These are phyloP conservation scores for Paracorniculantispora psalliotae DNA, from an alignment of 2,329 filamentous ascomycete species.

Conservation along the genomic window DNA sequence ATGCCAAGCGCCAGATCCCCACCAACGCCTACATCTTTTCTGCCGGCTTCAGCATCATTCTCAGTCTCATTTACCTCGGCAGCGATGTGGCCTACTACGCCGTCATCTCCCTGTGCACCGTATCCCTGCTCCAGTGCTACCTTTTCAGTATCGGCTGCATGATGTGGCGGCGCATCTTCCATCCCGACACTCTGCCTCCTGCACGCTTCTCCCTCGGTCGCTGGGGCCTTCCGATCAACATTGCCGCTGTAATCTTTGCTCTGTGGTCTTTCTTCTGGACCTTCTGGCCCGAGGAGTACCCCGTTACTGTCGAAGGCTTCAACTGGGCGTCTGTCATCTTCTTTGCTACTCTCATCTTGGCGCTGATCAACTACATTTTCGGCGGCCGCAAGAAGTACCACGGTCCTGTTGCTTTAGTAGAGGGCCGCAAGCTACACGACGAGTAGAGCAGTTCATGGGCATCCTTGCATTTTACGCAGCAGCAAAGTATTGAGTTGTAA, in stretches of 20 bases:
- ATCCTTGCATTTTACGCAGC: neutral
- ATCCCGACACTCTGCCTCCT: conserved; percentile 15
- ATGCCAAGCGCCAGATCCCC: conserved; percentile 12
- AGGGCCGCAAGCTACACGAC: conserved; percentile 6
- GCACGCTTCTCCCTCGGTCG: conserved; percentile 17
- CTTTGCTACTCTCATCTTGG: conserved; percentile 2
- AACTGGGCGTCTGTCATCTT: conserved; percentile 17
- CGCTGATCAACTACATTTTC: conserved; percentile 12
- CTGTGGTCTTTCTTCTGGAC: conserved; percentile 18
- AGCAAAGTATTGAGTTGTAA: neutral
- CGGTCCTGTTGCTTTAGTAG: conserved; percentile 14
- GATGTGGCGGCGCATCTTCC: conserved; percentile 14
- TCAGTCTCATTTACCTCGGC: conserved; percentile 15
- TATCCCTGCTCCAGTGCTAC: conserved; percentile 17
- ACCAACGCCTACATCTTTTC: conserved; percentile 15
- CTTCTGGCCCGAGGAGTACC: conserved; percentile 16
- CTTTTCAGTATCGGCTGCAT: conserved; percentile 17
- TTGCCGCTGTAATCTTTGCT: conserved; percentile 6
- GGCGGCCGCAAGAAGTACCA: conserved; percentile 11
- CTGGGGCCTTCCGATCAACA: conserved; percentile 15
- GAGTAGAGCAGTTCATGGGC: neutral
- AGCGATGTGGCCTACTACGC: conserved; percentile 17
- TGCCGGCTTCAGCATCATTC: conserved; percentile 3
- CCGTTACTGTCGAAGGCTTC: conserved; percentile 12
- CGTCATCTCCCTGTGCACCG: conserved; percentile 14